Conservation (phyloP, 768 basidiomycete species). For the Gloeopeniophorella convolvens region DNA sequence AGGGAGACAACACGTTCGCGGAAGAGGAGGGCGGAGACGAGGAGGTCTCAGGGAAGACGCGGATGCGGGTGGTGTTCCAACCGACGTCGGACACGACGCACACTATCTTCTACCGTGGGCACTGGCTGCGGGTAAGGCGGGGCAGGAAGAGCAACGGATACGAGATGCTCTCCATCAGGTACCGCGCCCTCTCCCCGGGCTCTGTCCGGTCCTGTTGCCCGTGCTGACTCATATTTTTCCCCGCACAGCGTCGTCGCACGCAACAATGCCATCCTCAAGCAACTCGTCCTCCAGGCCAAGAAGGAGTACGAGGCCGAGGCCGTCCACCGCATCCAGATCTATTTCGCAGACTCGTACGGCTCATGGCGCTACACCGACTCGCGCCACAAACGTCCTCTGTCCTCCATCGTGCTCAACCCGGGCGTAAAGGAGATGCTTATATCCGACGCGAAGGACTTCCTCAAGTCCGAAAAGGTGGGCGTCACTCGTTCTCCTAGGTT, state of each 20-base stretch:
- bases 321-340: constrained; percentile 81
- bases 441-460: constrained; percentile 74
- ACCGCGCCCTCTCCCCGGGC: constrained; percentile 19
- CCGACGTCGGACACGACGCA: constrained; percentile 85
- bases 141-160: constrained; percentile 64
- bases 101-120: constrained; percentile 79
- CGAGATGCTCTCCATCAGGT: constrained; percentile 76
- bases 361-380: constrained; percentile 87
- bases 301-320: constrained; percentile 83
- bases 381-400: constrained; percentile 82
- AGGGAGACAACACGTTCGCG: constrained; percentile 50
- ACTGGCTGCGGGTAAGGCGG: constrained; percentile 75
- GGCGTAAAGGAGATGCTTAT: constrained; percentile 89
- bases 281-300: constrained; percentile 87
- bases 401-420: constrained; percentile 78
- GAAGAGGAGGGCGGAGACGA: constrained; percentile 48
- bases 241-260: constrained; percentile 70
- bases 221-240: constrained; percentile 3
- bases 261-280: constrained; percentile 77
- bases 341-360: constrained; percentile 84
- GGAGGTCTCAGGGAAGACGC: constrained; percentile 53
- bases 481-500: not conserved
- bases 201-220: not conserved
- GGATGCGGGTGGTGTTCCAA: constrained; percentile 82
- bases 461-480: constrained; percentile 72